Conservation (phyloP, 2,329 filamentous ascomycete species). For the Aspergillus novofumigatus region DNA sequence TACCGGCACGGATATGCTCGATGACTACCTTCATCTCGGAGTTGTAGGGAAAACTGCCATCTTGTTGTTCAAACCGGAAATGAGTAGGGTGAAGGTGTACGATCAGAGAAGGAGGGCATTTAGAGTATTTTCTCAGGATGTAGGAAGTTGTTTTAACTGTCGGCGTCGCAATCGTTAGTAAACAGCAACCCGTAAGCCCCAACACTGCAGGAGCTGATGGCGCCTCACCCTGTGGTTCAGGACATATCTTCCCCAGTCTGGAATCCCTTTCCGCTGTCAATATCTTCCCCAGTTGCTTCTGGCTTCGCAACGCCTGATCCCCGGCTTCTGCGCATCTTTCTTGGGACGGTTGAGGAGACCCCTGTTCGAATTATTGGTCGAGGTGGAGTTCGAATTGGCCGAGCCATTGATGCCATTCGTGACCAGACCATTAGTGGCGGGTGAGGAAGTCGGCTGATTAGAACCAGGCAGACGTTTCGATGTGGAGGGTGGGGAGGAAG, state of each 20-base stretch:
- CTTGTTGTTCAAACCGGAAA: constrained; percentile 90
- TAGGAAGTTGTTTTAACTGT: constrained; percentile 69
- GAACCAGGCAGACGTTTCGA: constrained; percentile 54
- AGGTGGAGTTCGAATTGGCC: constrained; percentile 15
- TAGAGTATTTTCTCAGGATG: constrained; percentile 76
- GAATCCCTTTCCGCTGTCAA: constrained; percentile 29
- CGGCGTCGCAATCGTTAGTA: constrained; percentile 19
- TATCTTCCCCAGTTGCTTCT: constrained; percentile 33
- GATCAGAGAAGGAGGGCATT: constrained; percentile 72
- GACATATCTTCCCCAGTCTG: constrained; percentile 34
- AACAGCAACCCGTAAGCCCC: constrained; percentile 8
- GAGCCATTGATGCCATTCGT: constrained; percentile 43
- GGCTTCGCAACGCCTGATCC: constrained; percentile 30
- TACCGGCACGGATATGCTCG: constrained; percentile 70
- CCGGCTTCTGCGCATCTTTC: constrained; percentile 50
- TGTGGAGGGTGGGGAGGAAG: constrained; percentile 51
- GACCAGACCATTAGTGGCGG: constrained; percentile 35
- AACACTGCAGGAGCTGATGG: constrained; percentile 2
- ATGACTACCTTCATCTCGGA: constrained; percentile 83
- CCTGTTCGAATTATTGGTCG: constrained; percentile 14
- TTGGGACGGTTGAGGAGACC: constrained; percentile 50
- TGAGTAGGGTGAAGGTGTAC: constrained; percentile 80
- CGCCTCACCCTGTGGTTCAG: constrained; percentile 45
- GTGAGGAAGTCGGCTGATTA: constrained; percentile 50
- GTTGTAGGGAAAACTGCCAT: constrained; percentile 86